Percentiles rank a stretch among this genome's conserved stretches.
These are phyloP conservation scores for Botrytis fabae DNA, from an alignment of 2,329 filamentous ascomycete genomes.

Conservation along the genomic window DNA sequence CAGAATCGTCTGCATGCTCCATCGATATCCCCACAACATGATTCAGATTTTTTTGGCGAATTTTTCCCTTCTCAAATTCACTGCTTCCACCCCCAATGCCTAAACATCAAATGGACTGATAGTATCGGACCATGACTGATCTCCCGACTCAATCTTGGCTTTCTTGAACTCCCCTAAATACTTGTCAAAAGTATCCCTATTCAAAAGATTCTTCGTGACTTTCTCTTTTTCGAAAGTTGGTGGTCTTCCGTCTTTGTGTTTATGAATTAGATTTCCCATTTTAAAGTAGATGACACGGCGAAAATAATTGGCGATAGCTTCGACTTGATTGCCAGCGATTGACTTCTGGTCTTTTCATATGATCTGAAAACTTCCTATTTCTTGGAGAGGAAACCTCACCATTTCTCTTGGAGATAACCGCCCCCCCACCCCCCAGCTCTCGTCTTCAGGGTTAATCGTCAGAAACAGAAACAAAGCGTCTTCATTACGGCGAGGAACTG, in stretches of 20 bases:
- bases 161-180: not conserved
- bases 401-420: not conserved
- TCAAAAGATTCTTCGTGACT: not conserved
- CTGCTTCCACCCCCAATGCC: no score
- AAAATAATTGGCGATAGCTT: not conserved
- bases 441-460: no score
- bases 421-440: not conserved
- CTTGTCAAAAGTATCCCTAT: not conserved
- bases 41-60: not conserved
- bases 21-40: not conserved
- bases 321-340: not conserved
- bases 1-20: not conserved
- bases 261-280: not conserved
- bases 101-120: not conserved
- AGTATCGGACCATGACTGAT: not conserved
- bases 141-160: not conserved
- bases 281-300: not conserved
- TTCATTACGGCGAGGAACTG: not conserved
- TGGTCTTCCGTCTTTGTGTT: not conserved
- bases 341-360: not conserved
- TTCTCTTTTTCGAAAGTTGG: not conserved
- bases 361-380: not conserved
- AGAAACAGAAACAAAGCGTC: not conserved
- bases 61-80: accelerated
- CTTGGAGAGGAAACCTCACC: not conserved